Percentiles rank a stretch among this genome's conserved stretches.
phyloP scores from a whole-genome alignment of 2,329 filamentous ascomycete genomes.

The Fusarium subtropicale region DNA sequence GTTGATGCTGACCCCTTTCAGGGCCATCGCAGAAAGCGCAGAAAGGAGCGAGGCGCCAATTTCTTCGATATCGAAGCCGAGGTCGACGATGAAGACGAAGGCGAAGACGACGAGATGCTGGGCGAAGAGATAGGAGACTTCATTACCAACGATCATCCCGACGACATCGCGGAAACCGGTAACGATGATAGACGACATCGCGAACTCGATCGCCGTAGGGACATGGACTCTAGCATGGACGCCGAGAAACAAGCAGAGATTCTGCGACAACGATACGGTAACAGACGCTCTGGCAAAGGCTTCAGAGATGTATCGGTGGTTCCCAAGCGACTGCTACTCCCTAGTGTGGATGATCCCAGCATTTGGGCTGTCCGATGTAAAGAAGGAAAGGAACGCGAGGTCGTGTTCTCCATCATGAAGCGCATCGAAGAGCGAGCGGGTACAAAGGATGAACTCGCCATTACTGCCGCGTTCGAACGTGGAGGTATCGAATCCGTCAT shows the following conservation, averaged over 20 bases:
- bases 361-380: constrained; percentile 96
- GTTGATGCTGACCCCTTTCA: constrained; percentile 48
- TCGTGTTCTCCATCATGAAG: constrained; percentile 88
- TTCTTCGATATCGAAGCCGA: constrained; percentile 99
- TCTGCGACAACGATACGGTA: constrained; percentile 88
- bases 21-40: constrained; percentile 83
- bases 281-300: constrained; percentile 74
- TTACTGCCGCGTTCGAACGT: constrained; percentile 93
- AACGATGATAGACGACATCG: constrained; percentile 93
- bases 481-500: constrained; percentile 81
- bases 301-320: constrained; percentile 79
- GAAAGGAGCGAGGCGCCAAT: constrained; percentile 78
- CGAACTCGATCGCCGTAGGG: constrained; percentile 91
- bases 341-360: constrained; percentile 92
- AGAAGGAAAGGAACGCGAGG: constrained; percentile 94
- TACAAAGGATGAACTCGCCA: constrained; percentile 83
- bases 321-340: constrained; percentile 86
- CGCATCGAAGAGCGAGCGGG: constrained; percentile 83
- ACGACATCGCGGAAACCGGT: constrained; percentile 84
- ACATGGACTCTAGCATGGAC: constrained; percentile 88
- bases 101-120: constrained; percentile 89
- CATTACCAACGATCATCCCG: constrained; percentile 89
- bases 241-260: constrained; percentile 92
- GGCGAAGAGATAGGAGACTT: constrained; percentile 85
- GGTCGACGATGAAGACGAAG: constrained; percentile 93